phyloP scores from a whole-genome alignment of 140 eudicot genomes.

The Ambrosia hybrid region DNA sequence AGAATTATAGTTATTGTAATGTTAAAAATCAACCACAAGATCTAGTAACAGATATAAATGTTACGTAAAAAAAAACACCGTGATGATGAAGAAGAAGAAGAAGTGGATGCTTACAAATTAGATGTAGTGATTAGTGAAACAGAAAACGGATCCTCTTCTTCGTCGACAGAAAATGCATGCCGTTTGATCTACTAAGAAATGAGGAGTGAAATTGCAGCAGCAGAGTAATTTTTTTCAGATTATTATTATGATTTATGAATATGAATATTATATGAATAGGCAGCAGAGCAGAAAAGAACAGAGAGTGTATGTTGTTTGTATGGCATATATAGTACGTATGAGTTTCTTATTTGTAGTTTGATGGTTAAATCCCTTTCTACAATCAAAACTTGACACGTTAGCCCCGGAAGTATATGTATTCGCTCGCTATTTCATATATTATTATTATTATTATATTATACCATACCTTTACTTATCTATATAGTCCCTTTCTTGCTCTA shows the following conservation, averaged over 20 bases:
- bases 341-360: background rate
- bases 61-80: background rate
- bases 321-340: background rate
- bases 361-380: background rate
- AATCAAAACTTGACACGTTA: background rate
- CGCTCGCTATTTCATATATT: no score
- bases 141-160: background rate
- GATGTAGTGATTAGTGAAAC: slow-evolving; percentile 4
- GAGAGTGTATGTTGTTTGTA: background rate
- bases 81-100: slow-evolving; percentile 13
- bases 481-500: no score
- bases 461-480: no score
- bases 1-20: background rate
- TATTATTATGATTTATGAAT: background rate
- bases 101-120: slow-evolving; percentile 25
- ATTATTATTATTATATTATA: no score
- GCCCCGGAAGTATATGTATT: background rate
- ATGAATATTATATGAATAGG: background rate
- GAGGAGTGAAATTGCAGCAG: background rate
- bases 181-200: background rate
- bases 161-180: slow-evolving; percentile 19
- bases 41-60: background rate
- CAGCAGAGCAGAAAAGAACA: background rate
- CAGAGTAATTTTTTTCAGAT: no score
- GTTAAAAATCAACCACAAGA: background rate